Percentiles rank a stretch among this genome's conserved stretches.
These are phyloP conservation scores for Eucalyptus lansdowneana DNA, from an alignment of 345 rosid genomes.

Conservation along the genomic window DNA sequence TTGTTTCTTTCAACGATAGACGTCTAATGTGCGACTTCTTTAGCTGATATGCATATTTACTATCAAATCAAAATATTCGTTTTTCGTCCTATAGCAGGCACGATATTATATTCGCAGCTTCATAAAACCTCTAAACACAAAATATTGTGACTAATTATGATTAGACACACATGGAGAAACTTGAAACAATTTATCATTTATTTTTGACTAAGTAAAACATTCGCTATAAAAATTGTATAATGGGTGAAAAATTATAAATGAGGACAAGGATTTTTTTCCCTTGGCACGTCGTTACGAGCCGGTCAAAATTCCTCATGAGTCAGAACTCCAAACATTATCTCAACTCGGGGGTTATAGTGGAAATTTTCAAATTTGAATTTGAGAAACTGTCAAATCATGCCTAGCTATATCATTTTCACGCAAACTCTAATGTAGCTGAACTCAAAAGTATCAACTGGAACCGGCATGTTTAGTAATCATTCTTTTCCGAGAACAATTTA, in stretches of 20 bases:
- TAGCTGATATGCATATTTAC: background rate
- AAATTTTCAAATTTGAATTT: no score
- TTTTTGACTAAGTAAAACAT: background rate
- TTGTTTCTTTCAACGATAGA: background rate
- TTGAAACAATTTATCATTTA: background rate
- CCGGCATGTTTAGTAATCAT: rapidly evolving
- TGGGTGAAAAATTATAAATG: background rate
- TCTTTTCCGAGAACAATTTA: rapidly evolving
- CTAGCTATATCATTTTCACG: background rate
- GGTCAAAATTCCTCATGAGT: background rate
- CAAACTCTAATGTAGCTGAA: background rate
- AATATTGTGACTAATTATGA: background rate
- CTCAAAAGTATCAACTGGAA: background rate
- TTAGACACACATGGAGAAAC: background rate
- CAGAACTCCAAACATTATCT: background rate
- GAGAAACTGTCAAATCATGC: background rate
- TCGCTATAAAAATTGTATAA: background rate
- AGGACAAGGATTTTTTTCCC: background rate
- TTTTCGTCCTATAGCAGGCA: background rate
- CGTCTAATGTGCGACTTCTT: background rate
- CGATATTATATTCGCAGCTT: background rate
- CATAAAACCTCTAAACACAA: background rate
- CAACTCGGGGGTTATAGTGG: background rate
- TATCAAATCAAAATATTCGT: no score
- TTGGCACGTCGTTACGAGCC: background rate